Evolutionary conservation across 371 early-diverging fungal genomes (phyloP).

Genomic region (Phascolomyces articulosus): DNA sequence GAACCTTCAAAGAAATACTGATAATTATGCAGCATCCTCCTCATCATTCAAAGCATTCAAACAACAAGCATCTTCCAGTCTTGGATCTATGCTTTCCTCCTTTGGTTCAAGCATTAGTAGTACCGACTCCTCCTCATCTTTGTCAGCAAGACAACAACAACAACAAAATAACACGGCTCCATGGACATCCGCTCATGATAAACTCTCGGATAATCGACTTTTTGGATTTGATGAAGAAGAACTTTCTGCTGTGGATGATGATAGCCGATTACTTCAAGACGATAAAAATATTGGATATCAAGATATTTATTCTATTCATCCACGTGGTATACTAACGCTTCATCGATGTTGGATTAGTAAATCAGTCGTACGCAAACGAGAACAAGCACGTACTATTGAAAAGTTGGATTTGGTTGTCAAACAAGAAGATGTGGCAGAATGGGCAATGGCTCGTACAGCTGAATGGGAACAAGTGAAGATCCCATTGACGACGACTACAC

Average conservation of each 20-base stretch:
- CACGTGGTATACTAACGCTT: conserved; percentile 57
- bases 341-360: conserved; percentile 66
- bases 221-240: conserved; percentile 61
- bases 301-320: conserved; percentile 65
- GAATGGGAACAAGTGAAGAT: conserved; percentile 54
- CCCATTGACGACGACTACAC: too few relatives aligned
- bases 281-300: conserved; percentile 55
- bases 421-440: conserved; percentile 65
- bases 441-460: conserved; percentile 52
- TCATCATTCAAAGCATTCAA: conserved; percentile 22
- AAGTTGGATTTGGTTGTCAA: conserved; percentile 53
- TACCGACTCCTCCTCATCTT: conserved; percentile 11
- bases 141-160: background rate
- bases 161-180: conserved; percentile 16
- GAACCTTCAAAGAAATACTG: background rate
- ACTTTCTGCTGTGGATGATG: conserved; percentile 29
- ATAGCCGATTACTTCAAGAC: conserved; percentile 31
- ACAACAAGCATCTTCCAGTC: conserved; percentile 39
- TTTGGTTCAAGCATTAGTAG: conserved; percentile 35
- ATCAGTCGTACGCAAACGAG: conserved; percentile 49
- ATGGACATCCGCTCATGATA: conserved; percentile 35
- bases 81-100: conserved; percentile 37
- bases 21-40: conserved; percentile 5
- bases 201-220: conserved; percentile 35
- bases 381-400: conserved; percentile 53